Base-by-base conservation (phyloP, 2,329 filamentous ascomycete genomes). In the Phialocephala sp. region DNA sequence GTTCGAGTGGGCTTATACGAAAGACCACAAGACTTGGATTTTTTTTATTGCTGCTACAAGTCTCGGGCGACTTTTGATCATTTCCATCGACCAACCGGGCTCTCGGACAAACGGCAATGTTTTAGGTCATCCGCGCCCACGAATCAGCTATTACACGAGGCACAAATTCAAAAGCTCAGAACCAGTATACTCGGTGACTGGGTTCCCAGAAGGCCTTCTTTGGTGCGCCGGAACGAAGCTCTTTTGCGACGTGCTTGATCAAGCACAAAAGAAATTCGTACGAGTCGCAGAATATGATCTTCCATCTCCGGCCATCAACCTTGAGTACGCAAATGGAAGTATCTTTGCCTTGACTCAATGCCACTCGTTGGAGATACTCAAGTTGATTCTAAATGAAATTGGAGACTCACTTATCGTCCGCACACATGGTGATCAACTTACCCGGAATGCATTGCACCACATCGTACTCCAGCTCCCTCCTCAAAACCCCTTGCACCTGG, bases 41-140 rank as follows among this genome's bases (percentile, higher is more conserved):
- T 90, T 88, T 72, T 80, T 92, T 37, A 81, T 92, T 15, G 82
- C 91, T 12, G 82, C 85, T 4, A 86, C 85, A 0, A 81, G 80
- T 37, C 77, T 78, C 11, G 87, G 87, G 1, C 79, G 82, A 5
- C 77, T 91, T 14, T 72, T 88, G 22, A 81, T 91, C 8, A 80
- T 89, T 15, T 84, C 85, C 0, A 80, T 84, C 8, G 75, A 61
- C 74, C 76, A 4, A 72, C 70, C 2, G 71, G 68, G 5, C 68
- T 68, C 18, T 8, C 35, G 20, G 15, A 24, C 32, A n/a, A 39
- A 57, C 32, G 55, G 11, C 8, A 37, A 39, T 22, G 6, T 12
- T 8, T 9, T 15, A 18, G 62, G 43, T 14, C 22, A 50, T 41
- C 14, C 8, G 20, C 55, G 64, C 24, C 36, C 62, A 4, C 76